phyloP scores from a whole-genome alignment of 257 asterid species.

The Schizonepeta tenuifolia region DNA sequence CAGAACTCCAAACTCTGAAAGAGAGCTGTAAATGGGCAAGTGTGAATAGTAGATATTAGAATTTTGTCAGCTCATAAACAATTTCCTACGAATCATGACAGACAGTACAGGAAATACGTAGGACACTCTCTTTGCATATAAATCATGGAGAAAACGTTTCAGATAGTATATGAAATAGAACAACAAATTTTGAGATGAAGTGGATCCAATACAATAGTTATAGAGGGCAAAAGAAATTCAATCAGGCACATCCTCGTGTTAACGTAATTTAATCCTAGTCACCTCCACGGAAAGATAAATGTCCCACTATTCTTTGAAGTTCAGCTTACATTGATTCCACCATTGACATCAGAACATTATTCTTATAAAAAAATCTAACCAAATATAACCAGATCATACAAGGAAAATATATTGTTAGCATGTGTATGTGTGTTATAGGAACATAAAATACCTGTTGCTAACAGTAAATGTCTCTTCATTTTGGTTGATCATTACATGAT shows the following conservation, averaged over 20 bases:
- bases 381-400: conserved; percentile 16
- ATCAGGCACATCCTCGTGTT: background rate
- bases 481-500: conserved; percentile 81
- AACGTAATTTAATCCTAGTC: background rate
- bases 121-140: background rate
- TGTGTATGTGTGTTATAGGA: background rate
- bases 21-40: conserved; percentile 60
- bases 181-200: background rate
- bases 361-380: background rate
- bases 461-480: conserved; percentile 91
- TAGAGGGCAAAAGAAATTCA: background rate
- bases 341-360: background rate
- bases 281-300: conserved; percentile 11
- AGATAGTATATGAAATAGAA: background rate
- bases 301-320: background rate
- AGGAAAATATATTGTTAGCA: conserved; percentile 6
- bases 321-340: background rate
- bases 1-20: conserved; percentile 91
- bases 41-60: conserved; percentile 13
- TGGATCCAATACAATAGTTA: background rate
- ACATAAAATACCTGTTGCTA: conserved; percentile 74
- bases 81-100: background rate
- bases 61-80: conserved; percentile 21
- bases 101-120: background rate
- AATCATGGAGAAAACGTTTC: background rate